A percentile compares a stretch with the other conserved stretches of the same genome.
Conservation (phyloP, 1,284 basidiomycete species). For the Ceratorhiza oryzae-sativae region DNA sequence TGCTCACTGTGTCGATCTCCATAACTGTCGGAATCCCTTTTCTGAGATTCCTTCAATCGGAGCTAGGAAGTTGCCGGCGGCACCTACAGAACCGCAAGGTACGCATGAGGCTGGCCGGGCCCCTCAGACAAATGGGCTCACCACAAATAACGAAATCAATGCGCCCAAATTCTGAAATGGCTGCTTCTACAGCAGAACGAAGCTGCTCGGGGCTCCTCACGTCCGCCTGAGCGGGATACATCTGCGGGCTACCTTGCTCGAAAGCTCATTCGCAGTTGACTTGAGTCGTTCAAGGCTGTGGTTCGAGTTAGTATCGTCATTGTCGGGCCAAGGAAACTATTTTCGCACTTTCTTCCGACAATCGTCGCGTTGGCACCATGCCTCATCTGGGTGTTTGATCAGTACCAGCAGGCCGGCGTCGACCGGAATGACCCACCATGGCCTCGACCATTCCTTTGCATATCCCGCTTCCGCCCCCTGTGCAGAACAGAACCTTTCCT, state of each 20-base stretch:
- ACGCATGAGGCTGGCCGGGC: no score
- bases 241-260: slow-evolving; percentile 68
- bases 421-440: slow-evolving; percentile 60
- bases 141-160: slow-evolving; percentile 97
- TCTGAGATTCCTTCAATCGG: slow-evolving; percentile 82
- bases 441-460: slow-evolving; percentile 88
- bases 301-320: slow-evolving; percentile 5
- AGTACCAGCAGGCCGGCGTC: neutral
- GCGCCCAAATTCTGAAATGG: slow-evolving; percentile 79
- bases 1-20: slow-evolving; percentile 86
- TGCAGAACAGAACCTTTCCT: slow-evolving; percentile 94
- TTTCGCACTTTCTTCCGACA: slow-evolving; percentile 81
- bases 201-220: slow-evolving; percentile 81
- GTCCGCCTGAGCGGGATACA: slow-evolving; percentile 85
- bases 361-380: slow-evolving; percentile 86
- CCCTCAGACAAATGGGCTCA: slow-evolving; percentile 51
- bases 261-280: slow-evolving; percentile 74
- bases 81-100: slow-evolving; percentile 61
- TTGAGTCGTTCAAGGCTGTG: slow-evolving; percentile 76
- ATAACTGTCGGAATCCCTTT: slow-evolving; percentile 93
- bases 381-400: slow-evolving; percentile 64
- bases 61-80: slow-evolving; percentile 88
- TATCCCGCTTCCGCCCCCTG: slow-evolving; percentile 90
- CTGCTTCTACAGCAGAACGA: slow-evolving; percentile 75
- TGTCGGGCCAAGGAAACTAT: neutral